Base-by-base conservation (phyloP, 306 rosid genomes). In the Ceratonia siliqua region DNA sequence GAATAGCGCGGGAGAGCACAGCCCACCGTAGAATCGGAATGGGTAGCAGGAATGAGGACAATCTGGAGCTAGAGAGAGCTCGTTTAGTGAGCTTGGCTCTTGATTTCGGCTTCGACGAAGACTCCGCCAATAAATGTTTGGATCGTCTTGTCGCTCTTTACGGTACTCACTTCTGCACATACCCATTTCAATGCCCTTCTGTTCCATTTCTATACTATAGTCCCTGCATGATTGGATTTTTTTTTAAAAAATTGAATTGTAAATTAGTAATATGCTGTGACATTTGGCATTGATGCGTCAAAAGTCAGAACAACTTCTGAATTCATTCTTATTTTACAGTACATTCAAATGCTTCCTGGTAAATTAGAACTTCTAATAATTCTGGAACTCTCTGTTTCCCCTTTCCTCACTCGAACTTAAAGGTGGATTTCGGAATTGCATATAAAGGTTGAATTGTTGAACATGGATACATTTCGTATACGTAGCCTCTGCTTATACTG, bases 21-120 rank as follows among this genome's bases (percentile, higher is more conserved):
- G 24, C 2, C 11, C 33, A 20, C 18, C 2, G 70, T 14, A 14
- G 71, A 43, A 55, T 38, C 48, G 63, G 62, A 75, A 72, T 39
- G 67, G 78, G 78, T 67, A 49, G 82, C 57, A 20, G 62, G 52
- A 80, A 55, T 12, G 14, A 74, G 6, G 78, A 76, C 14, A 80
- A 84, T 72, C 72, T 87, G 52, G 93, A 84, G 41, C 41, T 88
- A 45, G 97, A 94, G 85, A 91, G 77, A 86, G 79, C 82, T 84
- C 94, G 96, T 5, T 68, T 94, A 85, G 49, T 94, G 41, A 91
- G 94, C 50, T 79, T 94, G 77, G 98, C 98, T 25, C 86, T 84
- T 6, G 92, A 91, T 5, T 82, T 84, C 53, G 97, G 98, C 6
- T 94, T 91, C 87, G 93, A 88, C 33, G 82, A 89, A 54, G 82